phyloP scores from a whole-genome alignment of 129 eudicot genomes.

The Escallonia herrerae region DNA sequence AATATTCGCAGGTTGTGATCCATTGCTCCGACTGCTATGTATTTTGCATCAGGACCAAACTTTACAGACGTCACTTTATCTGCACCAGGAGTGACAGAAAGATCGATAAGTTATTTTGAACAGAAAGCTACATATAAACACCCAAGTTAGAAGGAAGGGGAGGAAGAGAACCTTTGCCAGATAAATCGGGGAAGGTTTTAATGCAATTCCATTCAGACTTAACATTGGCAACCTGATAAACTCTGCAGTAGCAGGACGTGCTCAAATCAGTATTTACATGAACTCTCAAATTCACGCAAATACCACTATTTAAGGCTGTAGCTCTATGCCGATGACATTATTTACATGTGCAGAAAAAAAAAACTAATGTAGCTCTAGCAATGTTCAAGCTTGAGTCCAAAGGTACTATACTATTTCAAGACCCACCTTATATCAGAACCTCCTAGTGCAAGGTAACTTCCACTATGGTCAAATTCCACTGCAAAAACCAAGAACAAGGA shows the following conservation, averaged over 20 bases:
- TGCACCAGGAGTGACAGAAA: slow-evolving; percentile 18
- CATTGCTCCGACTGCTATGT: slow-evolving; percentile 90
- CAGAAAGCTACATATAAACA: too few relatives aligned
- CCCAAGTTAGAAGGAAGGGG: background rate
- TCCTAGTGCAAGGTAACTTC: slow-evolving; percentile 87
- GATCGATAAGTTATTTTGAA: too few relatives aligned
- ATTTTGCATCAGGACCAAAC: slow-evolving; percentile 89
- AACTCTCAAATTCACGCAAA: too few relatives aligned
- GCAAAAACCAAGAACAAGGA: slow-evolving; percentile 18
- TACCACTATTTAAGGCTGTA: too few relatives aligned
- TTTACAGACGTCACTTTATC: slow-evolving; percentile 63
- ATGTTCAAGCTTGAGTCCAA: background rate
- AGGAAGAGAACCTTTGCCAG: slow-evolving; percentile 76
- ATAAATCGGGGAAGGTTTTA: slow-evolving; percentile 86
- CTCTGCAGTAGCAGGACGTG: slow-evolving; percentile 35
- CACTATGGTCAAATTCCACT: slow-evolving; percentile 96
- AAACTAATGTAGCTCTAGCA: too few relatives aligned
- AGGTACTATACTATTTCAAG: background rate
- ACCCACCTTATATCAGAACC: slow-evolving; percentile 88
- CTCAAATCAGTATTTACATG: too few relatives aligned
- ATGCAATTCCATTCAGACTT: slow-evolving; percentile 91
- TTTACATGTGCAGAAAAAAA: too few relatives aligned
- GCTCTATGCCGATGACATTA: too few relatives aligned
- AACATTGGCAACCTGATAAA: slow-evolving; percentile 90
- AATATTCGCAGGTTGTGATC: slow-evolving; percentile 82